These are phyloP conservation scores for Xylaria sp. DNA, from an alignment of 2,329 filamentous ascomycete genomes.

Conservation along the genomic window DNA sequence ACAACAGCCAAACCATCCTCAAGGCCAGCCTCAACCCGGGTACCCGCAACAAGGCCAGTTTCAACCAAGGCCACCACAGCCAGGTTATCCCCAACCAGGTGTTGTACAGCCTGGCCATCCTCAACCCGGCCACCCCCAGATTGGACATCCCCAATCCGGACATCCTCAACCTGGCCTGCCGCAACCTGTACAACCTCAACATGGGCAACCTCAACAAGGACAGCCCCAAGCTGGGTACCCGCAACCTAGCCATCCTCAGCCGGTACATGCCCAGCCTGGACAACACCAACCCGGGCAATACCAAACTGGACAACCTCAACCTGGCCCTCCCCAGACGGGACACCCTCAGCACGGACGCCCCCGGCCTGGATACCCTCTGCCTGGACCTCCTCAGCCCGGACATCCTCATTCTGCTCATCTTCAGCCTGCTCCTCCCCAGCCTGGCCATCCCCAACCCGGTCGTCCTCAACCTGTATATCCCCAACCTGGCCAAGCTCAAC, in stretches of 20 bases:
- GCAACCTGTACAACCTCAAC: constrained; percentile 22
- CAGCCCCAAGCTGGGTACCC: background rate
- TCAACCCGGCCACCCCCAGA: constrained; percentile 9
- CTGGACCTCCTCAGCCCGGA: too few relatives aligned
- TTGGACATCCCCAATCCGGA: background rate
- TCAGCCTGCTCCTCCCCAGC: constrained; percentile 17
- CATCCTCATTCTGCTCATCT: background rate
- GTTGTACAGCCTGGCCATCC: background rate
- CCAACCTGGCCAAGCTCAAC: constrained; percentile 13
- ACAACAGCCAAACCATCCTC: constrained; percentile 10
- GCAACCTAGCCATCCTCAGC: background rate
- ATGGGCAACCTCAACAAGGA: constrained; percentile 2
- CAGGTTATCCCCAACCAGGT: background rate
- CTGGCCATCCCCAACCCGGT: constrained; percentile 20
- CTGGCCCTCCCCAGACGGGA: constrained; percentile 26
- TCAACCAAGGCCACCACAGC: background rate
- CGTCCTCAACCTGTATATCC: constrained; percentile 28
- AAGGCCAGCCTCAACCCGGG: constrained; percentile 1
- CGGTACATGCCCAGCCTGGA: constrained; percentile 1
- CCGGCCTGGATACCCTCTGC: constrained; percentile 17
- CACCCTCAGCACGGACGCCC: constrained; percentile 30
- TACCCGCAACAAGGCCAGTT: constrained; percentile 6
- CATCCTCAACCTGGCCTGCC: constrained; percentile 9
- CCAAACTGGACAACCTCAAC: constrained; percentile 11
- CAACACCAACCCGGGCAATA: constrained; percentile 4